Evolutionary conservation across 108 stramenopile genomes (phyloP).

Genomic region (Poteriospumella lacustris): DNA sequence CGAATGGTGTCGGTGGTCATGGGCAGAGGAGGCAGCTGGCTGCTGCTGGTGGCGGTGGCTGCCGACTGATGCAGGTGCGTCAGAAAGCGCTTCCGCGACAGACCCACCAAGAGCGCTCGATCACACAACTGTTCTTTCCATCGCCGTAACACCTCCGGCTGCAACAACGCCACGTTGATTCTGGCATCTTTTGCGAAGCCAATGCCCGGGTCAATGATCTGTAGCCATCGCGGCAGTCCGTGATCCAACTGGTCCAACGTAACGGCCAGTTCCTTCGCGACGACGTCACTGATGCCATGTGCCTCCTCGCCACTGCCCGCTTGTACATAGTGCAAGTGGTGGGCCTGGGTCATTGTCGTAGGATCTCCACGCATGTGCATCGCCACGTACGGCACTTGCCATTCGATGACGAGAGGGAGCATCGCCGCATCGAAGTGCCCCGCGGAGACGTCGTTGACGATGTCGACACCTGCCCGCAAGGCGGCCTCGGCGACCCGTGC

Average conservation of each 20-base stretch:
- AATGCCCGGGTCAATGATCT: conserved; percentile 86
- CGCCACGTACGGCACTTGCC: conserved; percentile 73
- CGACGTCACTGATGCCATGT: conserved; percentile 61
- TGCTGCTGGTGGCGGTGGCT: conserved; percentile 50
- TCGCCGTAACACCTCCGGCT: conserved; percentile 39
- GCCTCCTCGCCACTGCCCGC: too few species aligned
- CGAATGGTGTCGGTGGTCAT: too few species aligned
- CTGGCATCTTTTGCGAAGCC: conserved; percentile 84
- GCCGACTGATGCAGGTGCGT: too few species aligned
- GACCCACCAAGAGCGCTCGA: conserved; percentile 74
- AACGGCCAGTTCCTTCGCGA: conserved; percentile 61
- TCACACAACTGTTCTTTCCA: conserved; percentile 43
- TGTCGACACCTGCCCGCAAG: conserved; percentile 62
- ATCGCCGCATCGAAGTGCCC: conserved; percentile 77
- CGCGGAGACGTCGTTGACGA: conserved; percentile 92
- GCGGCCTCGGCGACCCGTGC: conserved; percentile 33
- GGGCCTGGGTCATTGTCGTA: conserved; percentile 73
- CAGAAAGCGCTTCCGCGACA: conserved; percentile 87
- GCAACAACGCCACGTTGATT: conserved; percentile 69
- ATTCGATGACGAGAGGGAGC: conserved; percentile 66
- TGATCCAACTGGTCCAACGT: conserved; percentile 60
- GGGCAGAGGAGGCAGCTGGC: too few species aligned
- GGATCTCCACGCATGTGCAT: conserved; percentile 95
- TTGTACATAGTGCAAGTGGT: conserved; percentile 56
- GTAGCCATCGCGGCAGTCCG: conserved; percentile 76